These are phyloP conservation scores for Paraurostyla sp. DNA, from an alignment of 73 alveolate genomes.

Conservation along the genomic window DNA sequence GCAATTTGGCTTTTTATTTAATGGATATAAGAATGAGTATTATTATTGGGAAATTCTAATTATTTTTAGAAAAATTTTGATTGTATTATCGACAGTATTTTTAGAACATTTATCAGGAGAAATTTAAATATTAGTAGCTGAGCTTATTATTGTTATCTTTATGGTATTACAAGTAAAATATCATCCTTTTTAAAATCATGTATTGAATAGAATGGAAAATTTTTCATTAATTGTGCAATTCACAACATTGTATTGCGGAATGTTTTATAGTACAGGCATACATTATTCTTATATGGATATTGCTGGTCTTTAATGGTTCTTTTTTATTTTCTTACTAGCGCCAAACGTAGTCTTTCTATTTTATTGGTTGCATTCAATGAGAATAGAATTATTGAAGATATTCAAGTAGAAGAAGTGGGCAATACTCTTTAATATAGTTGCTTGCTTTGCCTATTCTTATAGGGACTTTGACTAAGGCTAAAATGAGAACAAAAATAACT, in stretches of 20 bases:
- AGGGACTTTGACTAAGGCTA: too few species aligned
- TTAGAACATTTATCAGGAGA: too few species aligned
- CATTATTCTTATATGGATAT: background rate
- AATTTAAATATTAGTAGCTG: too few species aligned
- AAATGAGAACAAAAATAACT: too few species aligned
- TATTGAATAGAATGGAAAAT: background rate
- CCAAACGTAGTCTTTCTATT: constrained; percentile 47
- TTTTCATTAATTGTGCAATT: background rate
- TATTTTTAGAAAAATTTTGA: constrained; percentile 35
- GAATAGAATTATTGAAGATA: too few species aligned
- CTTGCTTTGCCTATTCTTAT: too few species aligned
- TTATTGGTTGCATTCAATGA: too few species aligned
- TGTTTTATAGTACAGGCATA: constrained; percentile 62
- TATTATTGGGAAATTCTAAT: constrained; percentile 68
- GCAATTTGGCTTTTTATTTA: constrained; percentile 60
- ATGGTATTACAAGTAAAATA: background rate
- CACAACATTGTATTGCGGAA: constrained; percentile 59
- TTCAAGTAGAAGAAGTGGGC: too few species aligned
- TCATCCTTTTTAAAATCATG: background rate
- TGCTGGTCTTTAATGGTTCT: constrained; percentile 26
- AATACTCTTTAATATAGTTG: too few species aligned
- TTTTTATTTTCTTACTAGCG: constrained; percentile 36
- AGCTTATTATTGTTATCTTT: background rate
- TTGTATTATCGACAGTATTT: constrained; percentile 52
- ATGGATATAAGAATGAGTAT: background rate